A percentile compares a stretch with the other conserved stretches of the same genome.
Conservation (phyloP, 371 early-diverging fungal species). For the Chytridiales sp. region DNA sequence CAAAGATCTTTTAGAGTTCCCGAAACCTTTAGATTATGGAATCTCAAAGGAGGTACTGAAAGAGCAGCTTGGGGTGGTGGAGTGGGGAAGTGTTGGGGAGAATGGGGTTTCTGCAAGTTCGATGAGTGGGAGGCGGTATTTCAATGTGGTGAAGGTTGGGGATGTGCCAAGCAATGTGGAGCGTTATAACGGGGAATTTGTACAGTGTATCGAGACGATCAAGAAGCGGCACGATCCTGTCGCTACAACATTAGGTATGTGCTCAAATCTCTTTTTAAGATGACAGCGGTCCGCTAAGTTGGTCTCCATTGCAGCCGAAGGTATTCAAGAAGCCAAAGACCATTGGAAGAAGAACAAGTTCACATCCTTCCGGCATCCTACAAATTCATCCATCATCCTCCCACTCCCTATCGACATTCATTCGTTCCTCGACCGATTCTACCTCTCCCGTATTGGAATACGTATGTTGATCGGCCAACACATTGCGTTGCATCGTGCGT, state of each 20-base stretch:
- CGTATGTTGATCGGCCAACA: constrained; percentile 88
- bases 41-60: constrained; percentile 27
- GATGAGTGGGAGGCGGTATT: constrained; percentile 51
- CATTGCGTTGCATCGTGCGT: constrained; percentile 35
- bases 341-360: constrained; percentile 44
- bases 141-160: constrained; percentile 50
- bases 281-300: too few species aligned
- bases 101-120: constrained; percentile 14
- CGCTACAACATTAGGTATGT: constrained; percentile 78
- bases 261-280: too few species aligned
- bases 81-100: constrained; percentile 18
- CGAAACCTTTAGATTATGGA: constrained; percentile 54
- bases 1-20: constrained; percentile 75
- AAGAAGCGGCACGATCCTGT: constrained; percentile 94
- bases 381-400: not conserved
- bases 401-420: constrained; percentile 77
- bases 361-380: constrained; percentile 33
- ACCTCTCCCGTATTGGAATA: constrained; percentile 96
- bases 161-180: constrained; percentile 51
- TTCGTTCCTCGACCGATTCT: constrained; percentile 94
- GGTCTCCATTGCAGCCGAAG: constrained; percentile 80
- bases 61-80: constrained; percentile 6
- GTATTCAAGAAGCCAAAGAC: constrained; percentile 90
- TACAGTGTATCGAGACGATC: constrained; percentile 81
- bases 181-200: constrained; percentile 79